A percentile compares a stretch with the other conserved stretches of the same genome.
These are phyloP conservation scores for Candida tibetensis DNA, from an alignment of 805 yeast species.

Conservation along the genomic window DNA sequence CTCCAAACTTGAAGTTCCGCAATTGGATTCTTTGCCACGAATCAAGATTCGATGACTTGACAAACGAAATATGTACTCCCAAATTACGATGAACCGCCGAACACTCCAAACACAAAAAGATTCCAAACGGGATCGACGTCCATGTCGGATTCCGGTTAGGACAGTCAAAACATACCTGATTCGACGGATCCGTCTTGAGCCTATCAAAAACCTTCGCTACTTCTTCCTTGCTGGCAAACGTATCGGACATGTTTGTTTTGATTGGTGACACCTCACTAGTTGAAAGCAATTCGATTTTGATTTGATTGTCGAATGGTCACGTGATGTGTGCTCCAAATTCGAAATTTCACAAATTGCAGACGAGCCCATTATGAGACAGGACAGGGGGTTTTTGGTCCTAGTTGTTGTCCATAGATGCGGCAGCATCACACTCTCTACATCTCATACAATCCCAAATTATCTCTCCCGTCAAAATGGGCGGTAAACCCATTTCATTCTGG, in stretches of 20 bases:
- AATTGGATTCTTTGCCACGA: constrained; percentile 91
- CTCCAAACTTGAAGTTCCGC: constrained; percentile 91
- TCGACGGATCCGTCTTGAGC: constrained; percentile 64
- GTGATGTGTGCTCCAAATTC: no score
- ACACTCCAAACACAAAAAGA: constrained; percentile 88
- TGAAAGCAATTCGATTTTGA: no score
- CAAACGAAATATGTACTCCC: constrained; percentile 96
- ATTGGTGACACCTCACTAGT: not conserved
- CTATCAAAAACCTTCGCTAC: constrained; percentile 61
- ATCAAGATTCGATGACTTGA: constrained; percentile 86
- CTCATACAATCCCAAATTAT: no score
- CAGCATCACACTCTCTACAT: no score
- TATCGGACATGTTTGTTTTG: constrained; percentile 35
- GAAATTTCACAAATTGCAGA: no score
- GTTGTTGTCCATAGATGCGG: no score
- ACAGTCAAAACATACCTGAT: constrained; percentile 91
- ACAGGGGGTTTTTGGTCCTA: no score
- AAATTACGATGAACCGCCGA: constrained; percentile 92
- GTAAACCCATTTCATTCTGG: no score
- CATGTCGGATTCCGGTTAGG: constrained; percentile 93
- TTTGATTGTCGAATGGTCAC: not conserved
- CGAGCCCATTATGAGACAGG: no score
- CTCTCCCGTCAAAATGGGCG: no score
- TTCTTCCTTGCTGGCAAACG: constrained; percentile 66
- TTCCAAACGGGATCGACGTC: constrained; percentile 97